Conservation (phyloP, 1,139 yeast genomes). For the Taphrina flavorubra region DNA sequence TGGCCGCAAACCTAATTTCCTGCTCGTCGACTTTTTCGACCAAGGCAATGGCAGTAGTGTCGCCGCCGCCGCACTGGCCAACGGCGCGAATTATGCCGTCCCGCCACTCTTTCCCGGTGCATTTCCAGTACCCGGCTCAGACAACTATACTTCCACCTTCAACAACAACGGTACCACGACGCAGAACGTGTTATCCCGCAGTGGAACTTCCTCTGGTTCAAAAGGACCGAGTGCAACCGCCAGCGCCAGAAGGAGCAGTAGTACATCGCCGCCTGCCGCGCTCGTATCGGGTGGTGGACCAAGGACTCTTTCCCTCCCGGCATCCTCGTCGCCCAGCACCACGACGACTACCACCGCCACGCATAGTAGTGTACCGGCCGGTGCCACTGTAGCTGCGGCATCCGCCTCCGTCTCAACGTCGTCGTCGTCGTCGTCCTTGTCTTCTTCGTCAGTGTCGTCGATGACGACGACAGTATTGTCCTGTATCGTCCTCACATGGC, state of each 20-base stretch:
- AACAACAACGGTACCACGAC: background rate
- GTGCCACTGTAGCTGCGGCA: conserved; percentile 1
- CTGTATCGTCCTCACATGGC: background rate
- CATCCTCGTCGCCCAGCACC: background rate
- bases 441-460: background rate
- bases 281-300: conserved; percentile 1
- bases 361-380: conserved; percentile 2
- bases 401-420: background rate
- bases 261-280: background rate
- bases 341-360: background rate
- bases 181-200: too few relatives aligned
- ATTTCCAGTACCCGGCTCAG: conserved; percentile 19
- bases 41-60: conserved; percentile 18
- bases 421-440: background rate
- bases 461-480: background rate
- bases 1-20: conserved; percentile 17
- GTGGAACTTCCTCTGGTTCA: too few relatives aligned
- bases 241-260: background rate
- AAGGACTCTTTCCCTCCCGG: background rate
- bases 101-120: conserved; percentile 9
- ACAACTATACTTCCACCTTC: conserved; percentile 5
- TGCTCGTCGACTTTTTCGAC: conserved; percentile 24
- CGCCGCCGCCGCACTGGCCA: conserved; percentile 14
- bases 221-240: background rate
- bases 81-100: background rate